Conservation (phyloP, 2,329 filamentous ascomycete genomes). For the Phoma sp. region DNA sequence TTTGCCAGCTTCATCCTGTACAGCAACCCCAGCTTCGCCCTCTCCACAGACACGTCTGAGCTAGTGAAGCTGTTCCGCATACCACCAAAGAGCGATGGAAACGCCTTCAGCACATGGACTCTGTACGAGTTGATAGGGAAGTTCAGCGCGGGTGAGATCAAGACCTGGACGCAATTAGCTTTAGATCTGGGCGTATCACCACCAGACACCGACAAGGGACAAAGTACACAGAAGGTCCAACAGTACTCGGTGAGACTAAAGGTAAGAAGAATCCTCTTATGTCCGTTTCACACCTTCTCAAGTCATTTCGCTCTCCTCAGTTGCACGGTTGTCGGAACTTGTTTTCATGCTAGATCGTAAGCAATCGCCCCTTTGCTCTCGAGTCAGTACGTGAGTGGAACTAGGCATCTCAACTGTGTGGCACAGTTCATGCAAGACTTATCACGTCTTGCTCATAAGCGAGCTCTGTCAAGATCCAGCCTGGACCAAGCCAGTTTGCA, state of each 20-base stretch:
- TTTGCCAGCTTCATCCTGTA: conserved; percentile 87
- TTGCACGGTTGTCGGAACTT: neutral
- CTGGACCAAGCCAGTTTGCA: conserved; percentile 1
- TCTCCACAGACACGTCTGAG: conserved; percentile 72
- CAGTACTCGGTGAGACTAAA: conserved; percentile 94
- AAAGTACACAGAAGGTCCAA: conserved; percentile 92
- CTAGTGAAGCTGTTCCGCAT: conserved; percentile 78
- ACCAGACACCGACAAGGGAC: conserved; percentile 79
- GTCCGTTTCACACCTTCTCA: neutral
- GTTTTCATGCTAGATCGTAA: neutral
- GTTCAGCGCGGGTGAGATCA: conserved; percentile 82
- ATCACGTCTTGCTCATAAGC: neutral
- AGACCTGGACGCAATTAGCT: conserved; percentile 90
- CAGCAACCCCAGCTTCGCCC: conserved; percentile 83
- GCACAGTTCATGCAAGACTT: neutral
- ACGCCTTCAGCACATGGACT: conserved; percentile 79
- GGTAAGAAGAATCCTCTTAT: conserved; percentile 56
- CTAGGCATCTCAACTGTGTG: neutral
- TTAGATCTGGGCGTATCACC: conserved; percentile 88
- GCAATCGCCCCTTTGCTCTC: neutral
- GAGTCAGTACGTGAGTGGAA: neutral
- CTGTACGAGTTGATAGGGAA: conserved; percentile 81
- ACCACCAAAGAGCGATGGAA: conserved; percentile 86
- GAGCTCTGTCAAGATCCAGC: neutral
- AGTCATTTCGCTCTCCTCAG: neutral